phyloP scores from a whole-genome alignment of 306 rosid genomes.

The Pachyrhizus erosus region DNA sequence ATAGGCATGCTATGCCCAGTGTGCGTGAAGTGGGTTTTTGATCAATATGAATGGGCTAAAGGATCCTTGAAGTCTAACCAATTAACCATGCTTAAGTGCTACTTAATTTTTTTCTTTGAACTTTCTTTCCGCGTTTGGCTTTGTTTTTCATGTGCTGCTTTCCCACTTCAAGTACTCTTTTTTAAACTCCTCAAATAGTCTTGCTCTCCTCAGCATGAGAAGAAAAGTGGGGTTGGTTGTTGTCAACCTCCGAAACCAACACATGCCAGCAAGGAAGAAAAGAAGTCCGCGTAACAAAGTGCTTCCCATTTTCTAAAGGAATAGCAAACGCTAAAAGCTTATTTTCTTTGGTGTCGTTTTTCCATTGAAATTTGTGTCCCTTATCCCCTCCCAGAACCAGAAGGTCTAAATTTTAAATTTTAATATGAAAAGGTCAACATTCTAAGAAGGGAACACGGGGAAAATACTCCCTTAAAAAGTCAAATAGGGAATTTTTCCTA shows the following conservation, averaged over 20 bases:
- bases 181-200: background rate
- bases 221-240: conserved; percentile 19
- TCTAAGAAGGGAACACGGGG: conserved; percentile 12
- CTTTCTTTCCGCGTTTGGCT: background rate
- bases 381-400: background rate
- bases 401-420: conserved; percentile 29
- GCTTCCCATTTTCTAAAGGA: conserved; percentile 22
- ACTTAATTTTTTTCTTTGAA: background rate
- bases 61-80: background rate
- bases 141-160: background rate
- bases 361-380: conserved; percentile 25
- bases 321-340: background rate
- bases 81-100: background rate
- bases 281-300: conserved; percentile 20
- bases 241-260: conserved; percentile 13
- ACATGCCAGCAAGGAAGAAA: conserved; percentile 9
- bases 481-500: conserved; percentile 24
- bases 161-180: background rate
- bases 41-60: background rate
- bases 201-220: background rate
- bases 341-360: background rate
- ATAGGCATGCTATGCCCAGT: background rate
- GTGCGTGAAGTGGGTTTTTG: background rate
- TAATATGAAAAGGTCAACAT: conserved; percentile 32
- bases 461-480: conserved; percentile 28